Evolutionary conservation across 306 rosid genomes (phyloP).

Genomic region (Lathyrus tuberosus): DNA sequence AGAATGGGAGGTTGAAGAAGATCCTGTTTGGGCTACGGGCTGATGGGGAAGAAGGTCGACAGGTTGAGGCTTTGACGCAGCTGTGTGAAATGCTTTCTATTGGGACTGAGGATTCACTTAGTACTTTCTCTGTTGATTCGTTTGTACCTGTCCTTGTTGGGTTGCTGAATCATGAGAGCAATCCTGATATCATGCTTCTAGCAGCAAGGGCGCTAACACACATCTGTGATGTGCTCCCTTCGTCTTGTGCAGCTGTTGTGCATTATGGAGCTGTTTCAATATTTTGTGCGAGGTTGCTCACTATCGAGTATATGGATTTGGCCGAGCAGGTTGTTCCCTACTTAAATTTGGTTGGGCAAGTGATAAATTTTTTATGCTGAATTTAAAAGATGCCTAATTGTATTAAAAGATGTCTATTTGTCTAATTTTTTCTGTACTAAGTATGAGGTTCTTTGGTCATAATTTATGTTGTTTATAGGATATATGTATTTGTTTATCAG

Average conservation of each 20-base stretch:
- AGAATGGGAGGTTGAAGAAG: constrained; percentile 90
- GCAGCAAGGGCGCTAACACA: constrained; percentile 98
- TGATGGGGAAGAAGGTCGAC: constrained; percentile 93
- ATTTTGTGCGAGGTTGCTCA: constrained; percentile 92
- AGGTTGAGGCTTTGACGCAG: constrained; percentile 96
- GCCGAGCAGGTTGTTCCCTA: constrained; percentile 89
- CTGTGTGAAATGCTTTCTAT: constrained; percentile 95
- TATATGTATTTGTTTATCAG: not conserved
- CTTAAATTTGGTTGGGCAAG: not conserved
- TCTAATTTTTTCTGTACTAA: not conserved
- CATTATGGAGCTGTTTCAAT: constrained; percentile 95
- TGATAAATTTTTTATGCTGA: constrained; percentile 1
- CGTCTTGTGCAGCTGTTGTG: constrained; percentile 96
- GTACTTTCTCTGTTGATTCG: constrained; percentile 91
- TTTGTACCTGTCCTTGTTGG: constrained; percentile 97
- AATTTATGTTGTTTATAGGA: not conserved
- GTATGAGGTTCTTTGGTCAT: not conserved
- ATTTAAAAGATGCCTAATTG: constrained; percentile 7
- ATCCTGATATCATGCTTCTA: constrained; percentile 98
- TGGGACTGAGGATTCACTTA: constrained; percentile 94
- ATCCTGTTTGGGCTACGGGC: constrained; percentile 84
- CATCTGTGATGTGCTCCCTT: constrained; percentile 91
- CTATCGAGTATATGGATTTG: constrained; percentile 97
- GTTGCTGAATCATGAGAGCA: constrained; percentile 91
- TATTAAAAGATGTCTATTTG: not conserved